Evolutionary conservation across 2,329 filamentous ascomycete genomes (phyloP).

Genomic region (Xylaria sp.): DNA sequence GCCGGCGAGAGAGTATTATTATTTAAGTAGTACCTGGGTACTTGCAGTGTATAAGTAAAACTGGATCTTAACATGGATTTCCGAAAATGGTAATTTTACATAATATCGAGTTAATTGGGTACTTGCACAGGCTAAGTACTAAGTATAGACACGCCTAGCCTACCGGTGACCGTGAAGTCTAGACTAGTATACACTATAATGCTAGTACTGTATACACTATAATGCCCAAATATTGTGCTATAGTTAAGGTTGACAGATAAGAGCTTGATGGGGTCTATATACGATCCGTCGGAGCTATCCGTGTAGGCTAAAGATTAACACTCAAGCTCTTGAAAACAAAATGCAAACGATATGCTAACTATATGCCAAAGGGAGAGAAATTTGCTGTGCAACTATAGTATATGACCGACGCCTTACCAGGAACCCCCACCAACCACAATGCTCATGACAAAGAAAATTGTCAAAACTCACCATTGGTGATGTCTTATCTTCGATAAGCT

Average conservation of each 20-base stretch:
- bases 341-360: not conserved
- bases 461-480: conserved; percentile 25
- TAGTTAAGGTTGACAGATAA: too few species aligned
- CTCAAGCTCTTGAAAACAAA: not conserved
- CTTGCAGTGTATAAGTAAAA: not conserved
- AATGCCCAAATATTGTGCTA: too few species aligned
- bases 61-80: not conserved
- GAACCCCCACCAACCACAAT: not conserved
- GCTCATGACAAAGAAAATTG: not conserved
- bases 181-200: too few species aligned
- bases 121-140: too few species aligned
- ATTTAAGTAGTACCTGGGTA: too few species aligned
- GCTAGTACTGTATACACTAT: too few species aligned
- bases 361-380: not conserved
- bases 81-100: conserved; percentile 7
- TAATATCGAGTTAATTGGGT: not conserved
- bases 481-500: conserved; percentile 1
- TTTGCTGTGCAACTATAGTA: not conserved
- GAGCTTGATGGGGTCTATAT: too few species aligned
- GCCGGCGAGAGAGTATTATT: too few species aligned
- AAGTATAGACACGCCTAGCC: too few species aligned
- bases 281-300: not conserved
- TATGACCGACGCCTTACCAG: not conserved
- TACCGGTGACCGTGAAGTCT: too few species aligned
- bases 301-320: not conserved